phyloP scores from a whole-genome alignment of 331 rosid genomes.

The Phaseolus coccineus region DNA sequence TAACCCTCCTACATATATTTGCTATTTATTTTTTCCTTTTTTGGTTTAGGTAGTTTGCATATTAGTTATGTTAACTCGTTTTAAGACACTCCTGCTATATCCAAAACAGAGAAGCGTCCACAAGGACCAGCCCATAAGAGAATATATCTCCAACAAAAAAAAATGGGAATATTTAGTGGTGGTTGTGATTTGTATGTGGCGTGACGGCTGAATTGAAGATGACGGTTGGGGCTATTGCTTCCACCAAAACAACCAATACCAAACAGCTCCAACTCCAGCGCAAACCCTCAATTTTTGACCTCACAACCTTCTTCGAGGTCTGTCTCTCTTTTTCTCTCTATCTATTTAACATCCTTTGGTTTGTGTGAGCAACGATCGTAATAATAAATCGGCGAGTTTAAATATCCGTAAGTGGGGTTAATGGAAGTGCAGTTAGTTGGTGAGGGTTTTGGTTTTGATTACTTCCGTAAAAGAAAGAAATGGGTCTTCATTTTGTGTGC shows the following conservation, averaged over 20 bases:
- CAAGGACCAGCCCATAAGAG: neutral
- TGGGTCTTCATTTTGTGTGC: constrained; percentile 59
- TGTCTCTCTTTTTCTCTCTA: neutral
- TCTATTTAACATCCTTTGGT: neutral
- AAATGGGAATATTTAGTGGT: neutral
- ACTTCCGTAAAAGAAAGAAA: constrained; percentile 60
- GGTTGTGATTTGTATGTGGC: constrained; percentile 17
- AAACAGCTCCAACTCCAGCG: constrained; percentile 11
- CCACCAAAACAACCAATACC: constrained; percentile 19
- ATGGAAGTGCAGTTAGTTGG: constrained; percentile 59
- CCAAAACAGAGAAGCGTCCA: neutral
- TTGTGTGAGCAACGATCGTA: neutral
- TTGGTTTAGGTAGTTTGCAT: neutral
- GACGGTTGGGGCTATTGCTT: constrained; percentile 32
- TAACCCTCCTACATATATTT: neutral
- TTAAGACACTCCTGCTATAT: neutral
- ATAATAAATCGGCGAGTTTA: neutral
- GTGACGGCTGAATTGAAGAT: constrained; percentile 31
- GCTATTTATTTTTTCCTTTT: neutral
- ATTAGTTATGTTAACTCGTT: neutral
- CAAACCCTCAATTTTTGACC: neutral
- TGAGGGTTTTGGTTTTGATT: constrained; percentile 58
- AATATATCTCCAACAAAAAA: neutral
- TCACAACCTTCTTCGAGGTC: constrained; percentile 45
- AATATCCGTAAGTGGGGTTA: neutral